Conservation (phyloP, 176 grass and related monocot species). For the Puccinellia tenuiflora region DNA sequence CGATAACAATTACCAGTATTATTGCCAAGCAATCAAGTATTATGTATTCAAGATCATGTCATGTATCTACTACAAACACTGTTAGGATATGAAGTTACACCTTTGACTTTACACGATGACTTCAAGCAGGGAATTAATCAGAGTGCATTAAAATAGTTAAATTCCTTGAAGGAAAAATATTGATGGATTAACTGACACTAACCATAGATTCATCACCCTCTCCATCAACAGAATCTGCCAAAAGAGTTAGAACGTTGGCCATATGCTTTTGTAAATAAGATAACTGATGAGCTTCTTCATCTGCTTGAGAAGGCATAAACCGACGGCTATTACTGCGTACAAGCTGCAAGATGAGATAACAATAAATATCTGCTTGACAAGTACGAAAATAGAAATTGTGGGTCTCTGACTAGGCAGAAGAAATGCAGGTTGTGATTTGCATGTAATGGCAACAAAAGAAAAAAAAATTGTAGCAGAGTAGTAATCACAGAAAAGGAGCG, state of each 20-base stretch:
- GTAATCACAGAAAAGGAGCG: not conserved
- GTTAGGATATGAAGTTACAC: constrained; percentile 8
- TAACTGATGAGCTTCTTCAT: constrained; percentile 93
- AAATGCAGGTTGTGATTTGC: not conserved
- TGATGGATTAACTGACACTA: constrained; percentile 23
- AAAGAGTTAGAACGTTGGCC: constrained; percentile 68
- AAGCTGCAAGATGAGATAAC: constrained; percentile 58
- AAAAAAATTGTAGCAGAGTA: not conserved
- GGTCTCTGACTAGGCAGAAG: not conserved
- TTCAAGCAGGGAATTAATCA: not conserved
- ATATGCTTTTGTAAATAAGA: constrained; percentile 98
- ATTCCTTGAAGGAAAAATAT: not conserved
- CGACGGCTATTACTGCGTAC: constrained; percentile 86
- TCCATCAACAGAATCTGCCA: constrained; percentile 66
- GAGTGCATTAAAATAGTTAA: not conserved
- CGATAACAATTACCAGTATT: not conserved
- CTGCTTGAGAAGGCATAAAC: constrained; percentile 90
- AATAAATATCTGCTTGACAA: constrained; percentile 7
- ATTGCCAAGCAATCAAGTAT: not conserved
- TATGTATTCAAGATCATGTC: not conserved
- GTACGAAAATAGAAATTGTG: not conserved
- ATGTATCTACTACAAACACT: not conserved
- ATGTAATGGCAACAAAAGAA: not conserved
- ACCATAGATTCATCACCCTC: constrained; percentile 90
- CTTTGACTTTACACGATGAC: not conserved